Evolutionary conservation across 371 early-diverging fungal species (phyloP).

Genomic region (Syncephalastrum monosporum): DNA sequence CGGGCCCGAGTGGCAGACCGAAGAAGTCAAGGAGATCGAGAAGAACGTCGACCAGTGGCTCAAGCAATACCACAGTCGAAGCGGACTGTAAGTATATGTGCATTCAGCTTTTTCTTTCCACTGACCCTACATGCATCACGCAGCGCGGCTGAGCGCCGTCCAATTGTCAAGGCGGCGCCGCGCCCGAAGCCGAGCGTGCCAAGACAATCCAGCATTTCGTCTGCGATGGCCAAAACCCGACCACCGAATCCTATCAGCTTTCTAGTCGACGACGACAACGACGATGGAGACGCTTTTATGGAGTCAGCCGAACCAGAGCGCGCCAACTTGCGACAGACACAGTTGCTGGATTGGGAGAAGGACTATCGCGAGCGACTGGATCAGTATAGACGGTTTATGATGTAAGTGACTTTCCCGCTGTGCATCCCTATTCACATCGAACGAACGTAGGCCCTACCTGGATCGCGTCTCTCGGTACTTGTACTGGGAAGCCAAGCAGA

Average conservation of each 20-base stretch:
- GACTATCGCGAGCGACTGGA: conserved; percentile 33
- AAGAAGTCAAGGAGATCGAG: conserved; percentile 51
- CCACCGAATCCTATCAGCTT: conserved; percentile 9
- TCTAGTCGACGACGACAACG: conserved; percentile 4
- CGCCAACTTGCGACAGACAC: conserved; percentile 17
- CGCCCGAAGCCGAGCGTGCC: conserved; percentile 16
- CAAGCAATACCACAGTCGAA: conserved; percentile 48
- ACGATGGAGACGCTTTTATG: conserved; percentile 21
- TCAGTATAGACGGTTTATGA: conserved; percentile 27
- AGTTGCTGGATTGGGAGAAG: conserved; percentile 26
- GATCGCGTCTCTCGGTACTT: conserved; percentile 20
- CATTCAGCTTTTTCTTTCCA: conserved; percentile 2
- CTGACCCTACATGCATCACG: not conserved
- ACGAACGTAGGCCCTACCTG: conserved; percentile 23
- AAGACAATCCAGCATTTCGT: conserved; percentile 16
- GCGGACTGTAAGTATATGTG: conserved; percentile 20
- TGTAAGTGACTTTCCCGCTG: conserved; percentile 12
- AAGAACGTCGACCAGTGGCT: conserved; percentile 53
- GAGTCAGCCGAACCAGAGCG: conserved; percentile 30
- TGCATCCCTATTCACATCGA: not conserved
- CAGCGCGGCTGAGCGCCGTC: conserved; percentile 12
- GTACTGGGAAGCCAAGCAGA: conserved; percentile 35
- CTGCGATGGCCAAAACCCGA: conserved; percentile 27
- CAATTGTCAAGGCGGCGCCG: conserved; percentile 20
- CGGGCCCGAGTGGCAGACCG: conserved; percentile 54